Evolutionary conservation across 2,329 filamentous ascomycete species (phyloP), one percentile per base, ranked within the genome.

Genomic region (Sclerotinia trifoliorum): DNA sequence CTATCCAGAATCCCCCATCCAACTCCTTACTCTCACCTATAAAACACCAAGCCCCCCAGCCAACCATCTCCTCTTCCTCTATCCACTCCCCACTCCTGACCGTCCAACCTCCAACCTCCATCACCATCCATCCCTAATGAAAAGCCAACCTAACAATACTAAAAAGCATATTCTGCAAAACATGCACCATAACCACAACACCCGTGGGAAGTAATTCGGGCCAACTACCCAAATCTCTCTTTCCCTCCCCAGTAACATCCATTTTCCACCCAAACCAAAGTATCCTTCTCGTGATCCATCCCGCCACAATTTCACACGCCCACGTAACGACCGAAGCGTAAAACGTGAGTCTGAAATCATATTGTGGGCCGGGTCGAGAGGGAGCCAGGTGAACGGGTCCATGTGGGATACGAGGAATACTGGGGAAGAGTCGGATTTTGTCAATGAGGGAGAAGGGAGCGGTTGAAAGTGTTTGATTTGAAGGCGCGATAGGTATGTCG

Each of bases 121-220:
- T 0, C 11, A 5, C 26, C 24, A 2, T 32, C 26, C 17, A 2
- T 2, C 10, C 35, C 26, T 69, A 77, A 66, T 76, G 73, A 69
- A 90, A 90, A 71, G 86, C 83, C 74, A 90, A 78, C 71, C 88
- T 83, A 48, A 90, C 85, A 74, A 90, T 90, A 57, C 86, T 88
- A 79, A 90, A 90, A 67, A 90, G 78, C 88, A 90, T 90, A 77
- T 90, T 90, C 79, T 90, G 88, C 78, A 90, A 75, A 63, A 90
- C 88, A 74, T 90, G 88, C 76, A 90, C 79, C 80, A 86, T 87
- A 29, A 90, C 88, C 29, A 85, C 86, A 26, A 88, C 85, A 66
- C 85, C 86, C 3, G 88, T 89, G 24, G 88, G 88, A 74, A 90
- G 78, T 74, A 90, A 78, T 80, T 90, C 88, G 2, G 88, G 88